Conservation (phyloP, 345 rosid species). For the Isatis tinctoria region DNA sequence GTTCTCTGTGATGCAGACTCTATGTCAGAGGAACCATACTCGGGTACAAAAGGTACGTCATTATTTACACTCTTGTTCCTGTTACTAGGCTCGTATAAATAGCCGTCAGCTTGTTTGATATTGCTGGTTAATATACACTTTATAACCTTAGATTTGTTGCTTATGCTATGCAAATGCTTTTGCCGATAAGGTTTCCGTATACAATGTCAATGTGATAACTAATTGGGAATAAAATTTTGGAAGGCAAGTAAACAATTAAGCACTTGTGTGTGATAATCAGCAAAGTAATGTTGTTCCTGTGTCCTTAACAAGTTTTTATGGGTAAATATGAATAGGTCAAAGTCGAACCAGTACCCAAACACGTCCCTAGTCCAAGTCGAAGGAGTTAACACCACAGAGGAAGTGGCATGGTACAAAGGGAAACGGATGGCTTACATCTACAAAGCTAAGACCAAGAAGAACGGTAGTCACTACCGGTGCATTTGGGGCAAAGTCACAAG, state of each 20-base stretch:
- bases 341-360: slow-evolving; percentile 82
- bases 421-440: slow-evolving; percentile 85
- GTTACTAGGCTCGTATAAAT: background rate
- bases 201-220: background rate
- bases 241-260: background rate
- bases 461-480: slow-evolving; percentile 77
- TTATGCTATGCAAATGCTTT: background rate
- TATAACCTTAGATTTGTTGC: background rate
- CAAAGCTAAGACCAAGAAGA: slow-evolving; percentile 78
- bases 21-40: slow-evolving; percentile 73
- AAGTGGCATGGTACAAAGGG: slow-evolving; percentile 73
- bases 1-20: slow-evolving; percentile 43
- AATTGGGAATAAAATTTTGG: background rate
- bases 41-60: slow-evolving; percentile 66
- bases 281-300: background rate
- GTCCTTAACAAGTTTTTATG: background rate
- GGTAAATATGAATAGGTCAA: slow-evolving; percentile 44
- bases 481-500: slow-evolving; percentile 89
- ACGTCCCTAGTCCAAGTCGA: slow-evolving; percentile 73
- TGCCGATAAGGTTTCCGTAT: background rate
- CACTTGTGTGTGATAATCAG: background rate
- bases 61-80: background rate
- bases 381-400: slow-evolving; percentile 83
- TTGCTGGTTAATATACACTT: background rate
- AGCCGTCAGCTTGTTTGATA: background rate